Base-by-base conservation (phyloP, 2,329 filamentous ascomycete species). In the Meredithiella fracta region DNA sequence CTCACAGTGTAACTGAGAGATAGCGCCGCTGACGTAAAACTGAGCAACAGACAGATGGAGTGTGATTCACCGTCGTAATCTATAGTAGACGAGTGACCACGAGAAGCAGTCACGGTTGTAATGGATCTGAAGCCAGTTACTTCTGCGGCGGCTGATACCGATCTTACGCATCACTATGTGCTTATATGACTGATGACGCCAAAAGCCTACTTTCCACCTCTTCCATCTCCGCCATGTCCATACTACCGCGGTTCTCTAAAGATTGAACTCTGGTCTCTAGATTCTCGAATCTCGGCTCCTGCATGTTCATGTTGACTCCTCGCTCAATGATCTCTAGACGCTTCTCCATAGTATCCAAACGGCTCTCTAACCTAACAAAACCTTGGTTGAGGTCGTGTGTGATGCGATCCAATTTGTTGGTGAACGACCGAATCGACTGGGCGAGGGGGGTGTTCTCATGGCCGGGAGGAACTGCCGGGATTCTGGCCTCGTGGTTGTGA, bases 401-500 rank as follows among this genome's bases (percentile, higher is more conserved):
- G 58, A 80, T 69, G 29, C 78, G 74, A 59, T 81, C 78, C 26
- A 81, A 67, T 67, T 80, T 80, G 64, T 79, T 78, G 5, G 72
- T 76, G 49, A 80, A 70, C 50, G 73, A 78, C 51, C 78, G 72
- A 37, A 81, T 72, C 53, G 72, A 77, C 62, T 79, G 78, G 1
- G 75, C 74, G 58, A 79, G 68, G 1, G 77, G 76, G 3, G 76
- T 74, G 62, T 75, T 77, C 63, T 80, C 77, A 59, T 78, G 74
- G 25, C 76, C 76, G 1, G 76, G 72, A 1, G 72, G 70, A 37
- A 73, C 74, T 17, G 75, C 72, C 7, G 75, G 71, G 52, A 78
- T 67, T 58, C 78, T 75, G 31, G 78, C 74, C 61, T 80, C 78
- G 63, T 81, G 78, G 64, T 81, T 81, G 63, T 81, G 78, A 14